Evolutionary conservation across 2,329 filamentous ascomycete species (phyloP).

Genomic region (Arthrobotrys sinensis): DNA sequence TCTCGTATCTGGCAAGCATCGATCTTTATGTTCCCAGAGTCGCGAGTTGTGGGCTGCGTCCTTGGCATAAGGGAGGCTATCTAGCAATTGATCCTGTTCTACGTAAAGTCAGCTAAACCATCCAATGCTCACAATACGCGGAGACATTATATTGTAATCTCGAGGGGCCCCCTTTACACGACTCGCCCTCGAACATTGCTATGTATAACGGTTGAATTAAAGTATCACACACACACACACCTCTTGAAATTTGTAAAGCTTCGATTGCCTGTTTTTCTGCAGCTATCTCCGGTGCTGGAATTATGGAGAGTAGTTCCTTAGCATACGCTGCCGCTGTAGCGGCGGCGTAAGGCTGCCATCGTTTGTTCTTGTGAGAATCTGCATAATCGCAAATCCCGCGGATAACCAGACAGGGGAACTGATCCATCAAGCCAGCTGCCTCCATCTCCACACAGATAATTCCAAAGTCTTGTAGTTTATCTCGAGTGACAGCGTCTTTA

Average conservation of each 20-base stretch:
- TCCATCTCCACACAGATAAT: slow-evolving; percentile 49
- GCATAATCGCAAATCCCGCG: slow-evolving; percentile 45
- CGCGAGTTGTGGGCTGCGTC: slow-evolving; percentile 62
- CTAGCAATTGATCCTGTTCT: slow-evolving; percentile 8
- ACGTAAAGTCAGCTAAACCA: background rate
- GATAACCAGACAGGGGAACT: slow-evolving; percentile 40
- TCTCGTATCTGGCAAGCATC: slow-evolving; percentile 62
- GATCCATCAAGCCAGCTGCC: slow-evolving; percentile 33
- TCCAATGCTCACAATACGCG: background rate
- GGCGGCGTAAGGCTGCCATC: slow-evolving; percentile 48
- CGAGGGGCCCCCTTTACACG: no score
- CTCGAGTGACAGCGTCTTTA: slow-evolving; percentile 28
- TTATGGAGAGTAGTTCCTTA: slow-evolving; percentile 32
- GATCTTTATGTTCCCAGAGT: slow-evolving; percentile 61
- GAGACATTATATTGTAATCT: background rate
- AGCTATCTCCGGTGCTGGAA: slow-evolving; percentile 21
- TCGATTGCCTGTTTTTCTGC: slow-evolving; percentile 17
- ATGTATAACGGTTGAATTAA: no score
- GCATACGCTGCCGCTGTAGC: slow-evolving; percentile 40
- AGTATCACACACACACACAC: background rate
- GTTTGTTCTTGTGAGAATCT: slow-evolving; percentile 46
- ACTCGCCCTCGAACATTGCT: no score
- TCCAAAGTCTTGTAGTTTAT: slow-evolving; percentile 6
- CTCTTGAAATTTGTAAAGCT: slow-evolving; percentile 15
- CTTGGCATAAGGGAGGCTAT: slow-evolving; percentile 27